Conservation (phyloP, 2,329 filamentous ascomycete species). For the Penicillium sp. region DNA sequence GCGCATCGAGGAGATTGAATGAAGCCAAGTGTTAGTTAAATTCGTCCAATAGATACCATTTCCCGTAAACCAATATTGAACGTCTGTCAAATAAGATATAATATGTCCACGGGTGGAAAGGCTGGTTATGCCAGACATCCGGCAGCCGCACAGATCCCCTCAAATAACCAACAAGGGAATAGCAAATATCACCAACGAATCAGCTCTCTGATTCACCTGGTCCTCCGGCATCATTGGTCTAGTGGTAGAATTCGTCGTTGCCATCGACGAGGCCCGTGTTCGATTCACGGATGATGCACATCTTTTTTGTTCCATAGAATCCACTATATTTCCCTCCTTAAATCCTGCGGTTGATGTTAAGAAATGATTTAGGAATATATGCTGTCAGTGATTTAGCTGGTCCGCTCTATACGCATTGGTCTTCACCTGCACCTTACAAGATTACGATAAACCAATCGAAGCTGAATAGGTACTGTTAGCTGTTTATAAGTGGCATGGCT, state of each 20-base stretch:
- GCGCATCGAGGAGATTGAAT: conserved; percentile 40
- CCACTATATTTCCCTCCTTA: not conserved
- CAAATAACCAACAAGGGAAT: not conserved
- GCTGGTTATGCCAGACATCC: not conserved
- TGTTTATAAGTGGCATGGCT: too few species aligned
- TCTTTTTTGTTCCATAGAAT: not conserved
- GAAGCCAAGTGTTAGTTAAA: not conserved
- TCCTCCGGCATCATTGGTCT: conserved; percentile 35
- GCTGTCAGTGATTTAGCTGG: not conserved
- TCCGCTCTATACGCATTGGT: too few species aligned
- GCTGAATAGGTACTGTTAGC: too few species aligned
- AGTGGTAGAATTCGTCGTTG: conserved; percentile 41
- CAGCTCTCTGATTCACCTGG: not conserved
- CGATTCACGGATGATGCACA: conserved; percentile 37
- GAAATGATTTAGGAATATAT: not conserved
- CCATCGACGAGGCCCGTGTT: conserved; percentile 42
- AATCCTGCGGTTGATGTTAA: not conserved
- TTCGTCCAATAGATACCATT: too few species aligned
- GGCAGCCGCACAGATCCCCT: not conserved
- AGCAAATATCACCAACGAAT: not conserved
- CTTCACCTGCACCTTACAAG: not conserved
- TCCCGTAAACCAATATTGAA: not conserved
- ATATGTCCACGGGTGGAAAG: too few species aligned
- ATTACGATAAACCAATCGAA: not conserved
- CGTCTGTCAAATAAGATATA: not conserved